Evolutionary conservation across 345 rosid genomes (phyloP).

Genomic region (Dovyalis caffra): DNA sequence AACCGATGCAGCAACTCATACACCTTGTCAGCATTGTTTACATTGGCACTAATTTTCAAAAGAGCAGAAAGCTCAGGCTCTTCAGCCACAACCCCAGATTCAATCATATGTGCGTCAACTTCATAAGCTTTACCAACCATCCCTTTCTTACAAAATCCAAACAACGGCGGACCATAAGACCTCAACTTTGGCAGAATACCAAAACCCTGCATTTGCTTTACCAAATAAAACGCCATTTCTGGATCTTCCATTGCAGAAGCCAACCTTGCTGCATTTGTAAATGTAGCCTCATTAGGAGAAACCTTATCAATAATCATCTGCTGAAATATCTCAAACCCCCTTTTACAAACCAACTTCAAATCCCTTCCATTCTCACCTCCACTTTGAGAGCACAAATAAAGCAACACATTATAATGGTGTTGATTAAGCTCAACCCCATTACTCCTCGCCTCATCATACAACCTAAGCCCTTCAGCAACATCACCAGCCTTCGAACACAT

Average conservation of each 20-base stretch:
- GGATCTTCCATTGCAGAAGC: slow-evolving; percentile 78
- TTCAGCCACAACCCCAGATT: slow-evolving; percentile 65
- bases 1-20: slow-evolving; percentile 73
- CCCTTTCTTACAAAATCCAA: slow-evolving; percentile 70
- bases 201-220: slow-evolving; percentile 69
- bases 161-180: slow-evolving; percentile 81
- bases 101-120: slow-evolving; percentile 80
- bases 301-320: slow-evolving; percentile 68
- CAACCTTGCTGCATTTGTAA: slow-evolving; percentile 76
- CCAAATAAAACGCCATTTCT: slow-evolving; percentile 84
- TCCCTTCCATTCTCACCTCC: slow-evolving; percentile 30
- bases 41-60: slow-evolving; percentile 57
- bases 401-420: slow-evolving; percentile 68
- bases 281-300: slow-evolving; percentile 82
- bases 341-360: slow-evolving; percentile 39
- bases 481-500: slow-evolving; percentile 65
- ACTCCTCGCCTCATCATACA: slow-evolving; percentile 72
- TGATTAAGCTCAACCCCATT: slow-evolving; percentile 46
- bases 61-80: slow-evolving; percentile 88
- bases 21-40: slow-evolving; percentile 54
- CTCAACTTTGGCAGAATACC: slow-evolving; percentile 74
- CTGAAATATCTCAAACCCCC: slow-evolving; percentile 80
- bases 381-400: slow-evolving; percentile 70
- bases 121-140: slow-evolving; percentile 70
- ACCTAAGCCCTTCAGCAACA: slow-evolving; percentile 65